Evolutionary conservation across 371 early-diverging fungal species (phyloP).

Genomic region (Blastocladiella emersonii): DNA sequence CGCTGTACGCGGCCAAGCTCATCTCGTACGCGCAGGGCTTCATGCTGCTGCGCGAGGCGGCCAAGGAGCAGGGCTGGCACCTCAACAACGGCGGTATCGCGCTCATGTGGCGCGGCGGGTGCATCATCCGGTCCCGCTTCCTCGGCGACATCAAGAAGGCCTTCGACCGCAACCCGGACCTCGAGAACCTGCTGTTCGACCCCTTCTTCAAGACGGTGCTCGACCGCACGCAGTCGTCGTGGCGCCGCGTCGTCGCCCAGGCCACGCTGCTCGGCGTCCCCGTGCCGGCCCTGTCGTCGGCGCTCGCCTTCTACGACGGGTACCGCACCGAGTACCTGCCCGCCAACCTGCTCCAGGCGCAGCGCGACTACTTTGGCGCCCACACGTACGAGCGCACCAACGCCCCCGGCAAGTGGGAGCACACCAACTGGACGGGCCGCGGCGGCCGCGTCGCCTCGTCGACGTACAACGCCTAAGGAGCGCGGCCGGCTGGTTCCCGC

Average conservation of each 20-base stretch:
- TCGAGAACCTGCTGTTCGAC: slow-evolving; percentile 80
- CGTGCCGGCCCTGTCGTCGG: slow-evolving; percentile 80
- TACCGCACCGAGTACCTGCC: slow-evolving; percentile 77
- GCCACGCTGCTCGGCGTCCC: slow-evolving; percentile 77
- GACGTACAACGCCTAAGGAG: slow-evolving; percentile 30
- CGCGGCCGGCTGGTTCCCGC: too few species aligned
- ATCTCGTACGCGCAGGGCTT: slow-evolving; percentile 98
- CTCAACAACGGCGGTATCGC: slow-evolving; percentile 92
- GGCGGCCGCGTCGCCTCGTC: slow-evolving; percentile 35
- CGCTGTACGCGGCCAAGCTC: slow-evolving; percentile 92
- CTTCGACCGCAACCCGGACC: slow-evolving; percentile 67
- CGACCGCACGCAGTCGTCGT: slow-evolving; percentile 64
- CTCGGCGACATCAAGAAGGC: slow-evolving; percentile 91
- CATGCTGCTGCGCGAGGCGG: slow-evolving; percentile 94
- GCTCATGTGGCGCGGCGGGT: slow-evolving; percentile 98
- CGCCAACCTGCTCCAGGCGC: slow-evolving; percentile 93
- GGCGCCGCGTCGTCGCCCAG: slow-evolving; percentile 79
- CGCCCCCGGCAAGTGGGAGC: slow-evolving; percentile 62
- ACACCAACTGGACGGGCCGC: slow-evolving; percentile 85
- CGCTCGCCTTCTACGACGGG: slow-evolving; percentile 92
- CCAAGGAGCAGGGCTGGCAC: slow-evolving; percentile 83
- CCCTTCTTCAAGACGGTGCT: slow-evolving; percentile 88
- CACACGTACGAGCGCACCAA: slow-evolving; percentile 86
- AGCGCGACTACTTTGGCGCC: slow-evolving; percentile 98
- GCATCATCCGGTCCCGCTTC: slow-evolving; percentile 93